phyloP scores from a whole-genome alignment of 2,329 filamentous ascomycete genomes.

The Aspergillus udagawae region DNA sequence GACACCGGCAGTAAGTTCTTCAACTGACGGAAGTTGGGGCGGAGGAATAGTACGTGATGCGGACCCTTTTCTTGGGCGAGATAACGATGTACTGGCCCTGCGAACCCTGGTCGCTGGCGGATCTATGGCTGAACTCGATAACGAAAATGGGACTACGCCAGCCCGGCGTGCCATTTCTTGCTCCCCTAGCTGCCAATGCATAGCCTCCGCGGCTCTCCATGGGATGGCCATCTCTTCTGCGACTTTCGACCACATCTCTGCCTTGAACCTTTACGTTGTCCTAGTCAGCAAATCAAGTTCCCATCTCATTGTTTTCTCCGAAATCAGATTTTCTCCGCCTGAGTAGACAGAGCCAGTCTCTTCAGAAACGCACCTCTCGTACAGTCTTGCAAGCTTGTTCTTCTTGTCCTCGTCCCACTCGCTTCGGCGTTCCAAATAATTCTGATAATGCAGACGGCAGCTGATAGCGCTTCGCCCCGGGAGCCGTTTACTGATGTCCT shows the following conservation, averaged over 20 bases:
- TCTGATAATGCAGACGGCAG: constrained; percentile 92
- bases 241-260: constrained; percentile 96
- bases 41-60: constrained; percentile 34
- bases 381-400: constrained; percentile 90
- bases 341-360: background rate
- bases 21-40: constrained; percentile 41
- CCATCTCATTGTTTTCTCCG: background rate
- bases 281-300: constrained; percentile 6
- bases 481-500: constrained; percentile 89
- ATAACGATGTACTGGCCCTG: constrained; percentile 36
- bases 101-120: constrained; percentile 35
- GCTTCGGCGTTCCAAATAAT: constrained; percentile 87
- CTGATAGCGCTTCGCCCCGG: constrained; percentile 91
- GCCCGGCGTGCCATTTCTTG: constrained; percentile 90
- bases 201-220: constrained; percentile 92
- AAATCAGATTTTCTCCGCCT: background rate
- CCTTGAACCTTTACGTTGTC: constrained; percentile 69
- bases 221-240: constrained; percentile 93
- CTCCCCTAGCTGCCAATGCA: constrained; percentile 97
- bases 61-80: constrained; percentile 39
- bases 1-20: constrained; percentile 45
- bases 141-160: constrained; percentile 79
- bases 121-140: constrained; percentile 57
- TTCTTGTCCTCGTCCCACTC: constrained; percentile 98
- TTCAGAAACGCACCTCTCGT: constrained; percentile 72